phyloP scores from a whole-genome alignment of 1,284 basidiomycete genomes.

The Ganoderma resinaceum region DNA sequence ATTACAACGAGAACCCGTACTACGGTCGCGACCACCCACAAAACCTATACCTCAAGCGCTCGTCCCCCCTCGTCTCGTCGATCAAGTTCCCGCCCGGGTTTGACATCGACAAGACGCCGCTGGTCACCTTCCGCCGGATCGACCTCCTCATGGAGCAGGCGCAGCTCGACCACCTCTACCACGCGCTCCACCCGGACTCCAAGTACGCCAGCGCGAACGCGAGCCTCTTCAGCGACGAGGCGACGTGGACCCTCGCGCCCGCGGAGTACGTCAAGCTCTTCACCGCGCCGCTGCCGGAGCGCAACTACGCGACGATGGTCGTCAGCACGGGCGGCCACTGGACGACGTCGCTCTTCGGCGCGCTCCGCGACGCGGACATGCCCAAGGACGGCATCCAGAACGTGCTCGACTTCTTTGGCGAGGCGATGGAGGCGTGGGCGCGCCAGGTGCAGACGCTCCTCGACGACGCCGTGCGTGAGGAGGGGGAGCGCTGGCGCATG shows the following conservation, averaged over 20 bases:
- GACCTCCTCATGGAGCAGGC: constrained; percentile 61
- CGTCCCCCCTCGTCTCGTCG: constrained; percentile 52
- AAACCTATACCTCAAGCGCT: constrained; percentile 62
- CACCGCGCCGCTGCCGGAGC: constrained; percentile 50
- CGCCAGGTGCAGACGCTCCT: constrained; percentile 53
- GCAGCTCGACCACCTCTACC: constrained; percentile 57
- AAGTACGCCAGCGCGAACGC: constrained; percentile 9
- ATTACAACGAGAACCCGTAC: constrained; percentile 57
- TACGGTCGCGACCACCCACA: constrained; percentile 72
- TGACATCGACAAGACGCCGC: constrained; percentile 60
- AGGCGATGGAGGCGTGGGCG: constrained; percentile 62
- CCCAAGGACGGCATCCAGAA: constrained; percentile 54
- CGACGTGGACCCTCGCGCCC: constrained; percentile 58
- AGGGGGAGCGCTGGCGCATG: constrained; percentile 19
- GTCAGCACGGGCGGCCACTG: constrained; percentile 72
- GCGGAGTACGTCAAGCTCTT: constrained; percentile 59
- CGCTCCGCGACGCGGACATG: constrained; percentile 48
- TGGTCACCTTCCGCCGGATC: constrained; percentile 68
- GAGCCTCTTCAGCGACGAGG: constrained; percentile 61
- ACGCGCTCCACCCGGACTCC: constrained; percentile 33
- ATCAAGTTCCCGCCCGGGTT: constrained; percentile 58
- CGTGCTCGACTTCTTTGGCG: constrained; percentile 60
- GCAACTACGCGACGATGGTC: constrained; percentile 64
- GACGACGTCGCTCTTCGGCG: constrained; percentile 63
- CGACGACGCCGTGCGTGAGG: constrained; percentile 25